phyloP scores from a whole-genome alignment of 1,139 yeast genomes.

The Kurtzmaniella quercitrusa region DNA sequence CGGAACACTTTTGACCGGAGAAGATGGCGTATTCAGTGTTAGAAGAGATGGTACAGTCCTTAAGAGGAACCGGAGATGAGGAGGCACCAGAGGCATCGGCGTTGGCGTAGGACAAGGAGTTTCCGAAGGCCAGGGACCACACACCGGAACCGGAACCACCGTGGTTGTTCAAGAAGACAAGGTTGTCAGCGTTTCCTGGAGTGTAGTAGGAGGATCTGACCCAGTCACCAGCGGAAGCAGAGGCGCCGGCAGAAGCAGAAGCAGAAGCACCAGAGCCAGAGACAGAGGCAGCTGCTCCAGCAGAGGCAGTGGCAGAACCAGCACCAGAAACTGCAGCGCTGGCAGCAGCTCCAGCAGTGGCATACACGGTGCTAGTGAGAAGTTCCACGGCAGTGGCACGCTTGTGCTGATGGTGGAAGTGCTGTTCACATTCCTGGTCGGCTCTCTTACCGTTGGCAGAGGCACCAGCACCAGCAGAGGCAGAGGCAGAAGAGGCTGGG shows the following conservation, averaged over 20 bases:
- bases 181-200: slow-evolving; percentile 55
- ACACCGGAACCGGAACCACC: slow-evolving; percentile 86
- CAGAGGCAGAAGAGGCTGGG: slow-evolving; percentile 24
- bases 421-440: slow-evolving; percentile 39
- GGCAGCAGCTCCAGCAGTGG: slow-evolving; percentile 14
- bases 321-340: slow-evolving; percentile 20
- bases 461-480: slow-evolving; percentile 15
- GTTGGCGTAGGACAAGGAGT: slow-evolving; percentile 81
- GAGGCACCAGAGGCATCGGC: slow-evolving; percentile 74
- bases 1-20: slow-evolving; percentile 53
- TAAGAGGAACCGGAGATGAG: slow-evolving; percentile 50
- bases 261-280: slow-evolving; percentile 23
- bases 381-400: slow-evolving; percentile 57
- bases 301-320: slow-evolving; percentile 17
- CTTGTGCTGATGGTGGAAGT: slow-evolving; percentile 60
- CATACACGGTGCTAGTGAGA: slow-evolving; percentile 68
- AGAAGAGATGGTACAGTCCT: slow-evolving; percentile 48
- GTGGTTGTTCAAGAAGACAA: slow-evolving; percentile 77
- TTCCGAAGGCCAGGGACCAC: slow-evolving; percentile 82
- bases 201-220: slow-evolving; percentile 68
- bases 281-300: slow-evolving; percentile 24
- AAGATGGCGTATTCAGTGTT: slow-evolving; percentile 58
- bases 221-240: slow-evolving; percentile 57
- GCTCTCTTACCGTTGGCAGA: slow-evolving; percentile 27
- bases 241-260: slow-evolving; percentile 26